Conservation (phyloP, 176 grass and related monocot species). For the Ensete glaucum region DNA sequence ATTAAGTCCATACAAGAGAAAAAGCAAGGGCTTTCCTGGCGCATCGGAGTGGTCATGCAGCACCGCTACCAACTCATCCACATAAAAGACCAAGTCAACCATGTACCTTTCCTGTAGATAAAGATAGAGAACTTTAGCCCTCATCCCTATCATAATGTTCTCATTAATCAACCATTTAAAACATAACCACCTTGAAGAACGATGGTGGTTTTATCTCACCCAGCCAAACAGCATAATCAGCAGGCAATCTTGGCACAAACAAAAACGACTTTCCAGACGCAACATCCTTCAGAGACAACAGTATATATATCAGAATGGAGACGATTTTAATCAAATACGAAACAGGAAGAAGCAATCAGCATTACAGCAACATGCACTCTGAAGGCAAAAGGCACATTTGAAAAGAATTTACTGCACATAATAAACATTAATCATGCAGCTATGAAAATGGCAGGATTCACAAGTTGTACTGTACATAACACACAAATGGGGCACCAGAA, state of each 20-base stretch:
- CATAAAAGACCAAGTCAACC: conserved; percentile 72
- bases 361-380: too few species aligned
- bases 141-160: conserved; percentile 2
- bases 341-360: too few species aligned
- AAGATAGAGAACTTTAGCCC: conserved; percentile 7
- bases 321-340: neutral
- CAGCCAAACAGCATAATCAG: conserved; percentile 98
- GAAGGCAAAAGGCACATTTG: neutral
- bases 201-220: conserved; percentile 73
- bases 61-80: conserved; percentile 68
- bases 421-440: too few species aligned
- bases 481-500: too few species aligned
- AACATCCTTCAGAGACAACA: conserved; percentile 55
- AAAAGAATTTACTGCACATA: too few species aligned
- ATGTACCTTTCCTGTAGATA: conserved; percentile 60
- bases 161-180: neutral
- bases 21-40: conserved; percentile 62
- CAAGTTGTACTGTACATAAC: too few species aligned
- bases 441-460: too few species aligned
- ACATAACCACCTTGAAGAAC: conserved; percentile 49
- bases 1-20: conserved; percentile 68
- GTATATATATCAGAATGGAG: neutral
- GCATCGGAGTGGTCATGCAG: conserved; percentile 37
- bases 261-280: conserved; percentile 70
- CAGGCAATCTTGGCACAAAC: conserved; percentile 75